Base-by-base conservation (phyloP, 768 basidiomycete species). In the Phaeolepiota aurea region DNA sequence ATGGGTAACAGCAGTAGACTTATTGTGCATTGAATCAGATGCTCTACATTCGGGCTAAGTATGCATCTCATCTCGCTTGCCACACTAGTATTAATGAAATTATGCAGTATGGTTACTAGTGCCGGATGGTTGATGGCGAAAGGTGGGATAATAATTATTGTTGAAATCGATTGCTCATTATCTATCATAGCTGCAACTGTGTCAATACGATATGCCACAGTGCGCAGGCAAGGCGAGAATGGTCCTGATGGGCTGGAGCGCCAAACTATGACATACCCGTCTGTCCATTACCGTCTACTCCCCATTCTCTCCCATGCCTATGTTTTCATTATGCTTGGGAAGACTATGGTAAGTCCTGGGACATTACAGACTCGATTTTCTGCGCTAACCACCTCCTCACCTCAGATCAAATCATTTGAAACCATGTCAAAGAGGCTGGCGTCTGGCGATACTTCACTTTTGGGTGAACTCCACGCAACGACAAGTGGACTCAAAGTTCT, bases 381-480 rank as follows among this genome's bases (percentile, higher is more conserved):
- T 28, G 25, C n/a, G n/a, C 25, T 28, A 28, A 28, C 25, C 7
- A 7, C n/a, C 25, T 7, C 25, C 7, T n/a, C 25, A 28, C n/a
- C 25, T 7, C 25, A 28, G 82, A 82, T 58, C 56, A 1, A 59
- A 61, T 59, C 72, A 0, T 84, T 83, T 53, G 58, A 71, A 5
- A 48, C 53, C 10, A 69, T 82, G 62, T 56, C 69, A 2, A 48
- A 57, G 5, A 69, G 66, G 9, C 69, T 84, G 9, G 63, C 74
- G 1, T 52, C 60, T 2, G 78, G 81, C 2, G 76, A 85, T 49
- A 69, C 76, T 0, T 72, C 74, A 1, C 63, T 77, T 20, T 69
- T 88, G n/a, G 71, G 77, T 0, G 84, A 87, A 46, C 70, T 83
- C 54, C 86, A 88, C 48, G 77, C 80, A 0, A 75, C 71, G 7